Conservation (phyloP, 2,329 filamentous ascomycete genomes). For the Scleromitrula shiraiana region DNA sequence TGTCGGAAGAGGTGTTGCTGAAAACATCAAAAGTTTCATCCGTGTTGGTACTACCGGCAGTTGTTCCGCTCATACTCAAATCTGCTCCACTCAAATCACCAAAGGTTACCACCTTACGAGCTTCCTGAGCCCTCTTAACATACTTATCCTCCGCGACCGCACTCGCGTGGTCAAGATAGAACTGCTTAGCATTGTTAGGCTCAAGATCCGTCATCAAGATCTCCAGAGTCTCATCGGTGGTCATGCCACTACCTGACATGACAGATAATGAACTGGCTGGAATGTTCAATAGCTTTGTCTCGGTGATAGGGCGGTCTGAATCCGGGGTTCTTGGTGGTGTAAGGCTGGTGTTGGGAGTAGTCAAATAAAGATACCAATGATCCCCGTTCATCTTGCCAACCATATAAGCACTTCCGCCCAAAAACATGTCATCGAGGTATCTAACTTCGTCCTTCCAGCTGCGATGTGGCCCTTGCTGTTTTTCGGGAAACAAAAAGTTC, state of each 20-base stretch:
- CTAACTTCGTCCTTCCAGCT: slow-evolving; percentile 97
- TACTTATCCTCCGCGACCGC: slow-evolving; percentile 78
- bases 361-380: slow-evolving; percentile 98
- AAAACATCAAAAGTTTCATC: slow-evolving; percentile 74
- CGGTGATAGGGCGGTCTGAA: slow-evolving; percentile 33
- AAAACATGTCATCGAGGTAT: slow-evolving; percentile 85
- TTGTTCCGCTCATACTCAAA: slow-evolving; percentile 34
- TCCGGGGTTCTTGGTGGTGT: slow-evolving; percentile 77
- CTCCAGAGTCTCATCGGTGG: slow-evolving; percentile 67
- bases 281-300: slow-evolving; percentile 29
- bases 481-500: slow-evolving; percentile 94
- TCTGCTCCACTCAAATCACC: slow-evolving; percentile 47
- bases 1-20: slow-evolving; percentile 60
- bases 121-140: slow-evolving; percentile 57
- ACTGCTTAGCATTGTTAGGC: slow-evolving; percentile 60
- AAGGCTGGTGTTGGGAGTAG: slow-evolving; percentile 69
- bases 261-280: slow-evolving; percentile 29
- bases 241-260: slow-evolving; percentile 13
- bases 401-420: slow-evolving; percentile 94
- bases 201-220: slow-evolving; percentile 67
- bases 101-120: slow-evolving; percentile 52
- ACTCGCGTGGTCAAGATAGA: slow-evolving; percentile 75
- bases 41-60: slow-evolving; percentile 28
- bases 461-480: slow-evolving; percentile 86
- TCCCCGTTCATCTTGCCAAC: slow-evolving; percentile 99